Percentiles rank a stretch among this genome's conserved stretches.
Conservation (phyloP, 805 yeast genomes). For the Starmerella floricola region DNA sequence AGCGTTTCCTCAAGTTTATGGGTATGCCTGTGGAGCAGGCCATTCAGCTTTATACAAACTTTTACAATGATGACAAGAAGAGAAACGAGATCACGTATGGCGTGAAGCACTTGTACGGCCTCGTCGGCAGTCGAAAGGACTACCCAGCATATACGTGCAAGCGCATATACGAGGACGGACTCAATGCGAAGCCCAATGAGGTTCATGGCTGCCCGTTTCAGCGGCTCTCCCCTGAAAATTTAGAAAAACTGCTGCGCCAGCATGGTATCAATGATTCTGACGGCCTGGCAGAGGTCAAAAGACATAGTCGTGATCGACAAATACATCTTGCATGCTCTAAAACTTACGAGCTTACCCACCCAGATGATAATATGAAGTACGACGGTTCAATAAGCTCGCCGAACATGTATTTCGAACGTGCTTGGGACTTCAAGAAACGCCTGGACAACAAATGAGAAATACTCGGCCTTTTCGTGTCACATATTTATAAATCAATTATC, state of each 20-base stretch:
- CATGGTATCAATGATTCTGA: slow-evolving; percentile 53
- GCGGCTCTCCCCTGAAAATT: slow-evolving; percentile 53
- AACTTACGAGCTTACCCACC: slow-evolving; percentile 63
- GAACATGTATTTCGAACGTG: slow-evolving; percentile 51
- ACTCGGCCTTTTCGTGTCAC: too few relatives aligned
- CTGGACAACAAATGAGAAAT: neutral
- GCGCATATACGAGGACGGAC: slow-evolving; percentile 58
- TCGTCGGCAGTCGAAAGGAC: slow-evolving; percentile 79
- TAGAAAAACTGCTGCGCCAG: slow-evolving; percentile 42
- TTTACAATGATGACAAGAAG: slow-evolving; percentile 12
- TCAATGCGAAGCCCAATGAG: slow-evolving; percentile 35
- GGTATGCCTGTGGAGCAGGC: slow-evolving; percentile 86
- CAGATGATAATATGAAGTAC: slow-evolving; percentile 28
- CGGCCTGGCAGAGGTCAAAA: slow-evolving; percentile 49
- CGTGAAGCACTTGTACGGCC: slow-evolving; percentile 78
- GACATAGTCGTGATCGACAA: slow-evolving; percentile 54
- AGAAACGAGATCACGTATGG: slow-evolving; percentile 63
- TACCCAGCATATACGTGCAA: slow-evolving; percentile 80
- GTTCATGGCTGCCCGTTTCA: slow-evolving; percentile 86
- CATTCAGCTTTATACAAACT: slow-evolving; percentile 65
- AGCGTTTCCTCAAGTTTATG: slow-evolving; percentile 75
- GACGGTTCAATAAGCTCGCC: slow-evolving; percentile 72
- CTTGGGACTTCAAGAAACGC: slow-evolving; percentile 14
- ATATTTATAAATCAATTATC: too few relatives aligned
- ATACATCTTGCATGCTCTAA: slow-evolving; percentile 81